Conservation (phyloP, 805 yeast genomes). For the Kodamaea leandrae region DNA sequence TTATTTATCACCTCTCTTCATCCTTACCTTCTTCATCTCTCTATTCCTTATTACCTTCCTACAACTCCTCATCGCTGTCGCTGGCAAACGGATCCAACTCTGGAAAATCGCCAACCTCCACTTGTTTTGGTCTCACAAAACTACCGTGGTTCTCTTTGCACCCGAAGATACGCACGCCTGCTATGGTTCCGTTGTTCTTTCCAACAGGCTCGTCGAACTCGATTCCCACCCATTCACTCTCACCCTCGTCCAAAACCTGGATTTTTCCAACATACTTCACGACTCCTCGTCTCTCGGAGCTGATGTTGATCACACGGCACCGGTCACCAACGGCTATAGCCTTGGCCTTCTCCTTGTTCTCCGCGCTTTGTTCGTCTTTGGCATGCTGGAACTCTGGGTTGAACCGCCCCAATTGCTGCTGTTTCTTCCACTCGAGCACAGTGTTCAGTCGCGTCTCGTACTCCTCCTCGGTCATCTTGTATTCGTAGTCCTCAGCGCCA, state of each 20-base stretch:
- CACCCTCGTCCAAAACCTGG: slow-evolving; percentile 51
- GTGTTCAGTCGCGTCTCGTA: slow-evolving; percentile 61
- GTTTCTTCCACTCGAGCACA: slow-evolving; percentile 74
- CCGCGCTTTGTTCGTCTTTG: slow-evolving; percentile 26
- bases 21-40: not conserved
- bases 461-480: slow-evolving; percentile 54
- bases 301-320: slow-evolving; percentile 47
- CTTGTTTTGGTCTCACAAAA: slow-evolving; percentile 66
- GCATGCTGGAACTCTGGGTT: slow-evolving; percentile 47
- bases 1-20: not conserved
- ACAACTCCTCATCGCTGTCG: slow-evolving; percentile 38
- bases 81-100: slow-evolving; percentile 44
- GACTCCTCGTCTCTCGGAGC: slow-evolving; percentile 63
- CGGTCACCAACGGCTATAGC: slow-evolving; percentile 48
- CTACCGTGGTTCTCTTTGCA: slow-evolving; percentile 66
- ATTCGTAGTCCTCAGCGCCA: slow-evolving; percentile 26
- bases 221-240: slow-evolving; percentile 72
- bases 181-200: slow-evolving; percentile 75
- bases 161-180: slow-evolving; percentile 57
- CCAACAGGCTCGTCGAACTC: slow-evolving; percentile 86
- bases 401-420: slow-evolving; percentile 68
- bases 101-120: slow-evolving; percentile 69
- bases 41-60: not conserved
- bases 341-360: slow-evolving; percentile 25
- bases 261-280: slow-evolving; percentile 70